Conservation (phyloP, 1,284 basidiomycete genomes). For the Cutaneotrichosporon daszewskae region DNA sequence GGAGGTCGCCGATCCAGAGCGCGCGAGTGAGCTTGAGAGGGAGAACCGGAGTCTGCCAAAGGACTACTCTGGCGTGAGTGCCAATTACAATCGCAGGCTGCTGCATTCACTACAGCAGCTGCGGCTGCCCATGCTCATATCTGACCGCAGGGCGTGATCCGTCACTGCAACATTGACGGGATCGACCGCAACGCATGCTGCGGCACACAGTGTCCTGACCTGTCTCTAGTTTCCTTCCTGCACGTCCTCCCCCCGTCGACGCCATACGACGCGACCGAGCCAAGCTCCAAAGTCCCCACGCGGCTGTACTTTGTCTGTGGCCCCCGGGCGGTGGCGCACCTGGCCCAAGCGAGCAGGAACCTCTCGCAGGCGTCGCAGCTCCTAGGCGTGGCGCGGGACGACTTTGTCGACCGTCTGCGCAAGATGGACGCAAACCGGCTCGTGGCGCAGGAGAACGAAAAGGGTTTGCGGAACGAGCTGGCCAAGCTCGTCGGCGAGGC, state of each 20-base stretch:
- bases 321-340: slow-evolving; percentile 61
- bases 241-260: slow-evolving; percentile 45
- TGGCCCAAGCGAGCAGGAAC: slow-evolving; percentile 55
- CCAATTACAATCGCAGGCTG: too few species aligned
- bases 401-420: slow-evolving; percentile 57
- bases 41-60: slow-evolving; percentile 60
- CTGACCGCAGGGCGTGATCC: slow-evolving; percentile 58
- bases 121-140: too few species aligned
- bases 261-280: slow-evolving; percentile 48
- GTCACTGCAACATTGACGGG: slow-evolving; percentile 72
- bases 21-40: slow-evolving; percentile 52
- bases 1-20: slow-evolving; percentile 1
- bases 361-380: slow-evolving; percentile 57
- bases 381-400: slow-evolving; percentile 53
- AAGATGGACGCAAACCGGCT: slow-evolving; percentile 57
- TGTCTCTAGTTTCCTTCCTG: slow-evolving; percentile 37
- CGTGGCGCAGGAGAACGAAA: slow-evolving; percentile 58
- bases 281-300: slow-evolving; percentile 54
- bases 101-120: too few species aligned
- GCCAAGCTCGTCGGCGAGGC: slow-evolving; percentile 56
- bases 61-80: slow-evolving; percentile 44
- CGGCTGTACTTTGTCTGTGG: slow-evolving; percentile 76
- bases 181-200: slow-evolving; percentile 78
- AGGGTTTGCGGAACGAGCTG: slow-evolving; percentile 63
- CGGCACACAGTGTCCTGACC: slow-evolving; percentile 61